These are phyloP conservation scores for Globisporangium megalacanthum DNA, from an alignment of 352 stramenopile genomes.

Conservation along the genomic window DNA sequence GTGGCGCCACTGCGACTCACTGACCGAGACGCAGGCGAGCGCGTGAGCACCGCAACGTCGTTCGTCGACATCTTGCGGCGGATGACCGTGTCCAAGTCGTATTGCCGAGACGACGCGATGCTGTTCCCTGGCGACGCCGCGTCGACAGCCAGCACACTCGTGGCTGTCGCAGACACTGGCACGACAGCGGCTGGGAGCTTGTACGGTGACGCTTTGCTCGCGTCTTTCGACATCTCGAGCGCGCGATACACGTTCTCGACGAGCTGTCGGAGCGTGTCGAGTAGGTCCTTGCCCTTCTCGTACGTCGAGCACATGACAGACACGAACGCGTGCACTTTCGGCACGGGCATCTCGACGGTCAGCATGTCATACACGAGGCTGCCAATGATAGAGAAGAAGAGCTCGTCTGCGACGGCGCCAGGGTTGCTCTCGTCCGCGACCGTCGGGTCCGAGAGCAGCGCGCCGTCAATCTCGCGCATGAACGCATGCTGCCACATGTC, in stretches of 20 bases:
- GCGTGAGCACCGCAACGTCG: slow-evolving; percentile 20
- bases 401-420: slow-evolving; percentile 47
- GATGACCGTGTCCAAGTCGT: slow-evolving; percentile 77
- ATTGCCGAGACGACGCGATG: slow-evolving; percentile 34
- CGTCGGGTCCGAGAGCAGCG: slow-evolving; percentile 31
- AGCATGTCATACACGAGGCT: slow-evolving; percentile 86
- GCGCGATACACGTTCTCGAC: slow-evolving; percentile 78
- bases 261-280: slow-evolving; percentile 69
- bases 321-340: slow-evolving; percentile 75
- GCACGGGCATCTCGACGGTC: slow-evolving; percentile 64
- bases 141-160: neutral
- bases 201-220: slow-evolving; percentile 29
- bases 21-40: slow-evolving; percentile 5
- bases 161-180: neutral
- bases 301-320: slow-evolving; percentile 81
- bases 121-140: neutral
- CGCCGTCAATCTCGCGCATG: slow-evolving; percentile 65
- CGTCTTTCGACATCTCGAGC: slow-evolving; percentile 74
- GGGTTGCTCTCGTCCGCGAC: slow-evolving; percentile 22
- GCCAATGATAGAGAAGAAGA: slow-evolving; percentile 80
- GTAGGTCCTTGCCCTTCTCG: slow-evolving; percentile 61
- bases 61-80: slow-evolving; percentile 68
- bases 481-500: slow-evolving; percentile 86
- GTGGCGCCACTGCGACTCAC: neutral
- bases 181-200: slow-evolving; percentile 5